Base-by-base conservation (phyloP, 441 rosid genomes). In the Manihot esculenta region DNA sequence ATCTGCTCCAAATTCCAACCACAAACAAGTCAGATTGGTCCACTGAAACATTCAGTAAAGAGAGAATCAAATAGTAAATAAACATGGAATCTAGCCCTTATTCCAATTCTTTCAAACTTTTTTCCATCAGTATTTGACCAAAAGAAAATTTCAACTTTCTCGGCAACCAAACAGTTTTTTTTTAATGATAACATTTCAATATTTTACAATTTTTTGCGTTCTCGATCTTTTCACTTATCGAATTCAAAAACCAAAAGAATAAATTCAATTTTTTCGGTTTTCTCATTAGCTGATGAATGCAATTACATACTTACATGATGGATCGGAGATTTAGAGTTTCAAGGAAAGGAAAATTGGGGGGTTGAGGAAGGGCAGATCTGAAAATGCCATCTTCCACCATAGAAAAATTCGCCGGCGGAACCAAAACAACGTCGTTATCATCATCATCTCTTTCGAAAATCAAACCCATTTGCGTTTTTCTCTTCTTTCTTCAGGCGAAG, bases 301-400 rank as follows among this genome's bases (percentile, higher is more conserved):
- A 26, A 66, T 5, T 9, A 50, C n/a, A 8, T 47, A 61, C 81
- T 77, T 69, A 94, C 98, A 94, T 81, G 78, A 92, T 84, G 44
- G 99, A 86, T 70, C 92, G 89, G 65, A 94, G 95, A 64, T 84
- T 83, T 23, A 94, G 84, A 81, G 90, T 78, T 74, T 75, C 20
- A 5, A 94, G 80, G 77, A 87, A 94, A 33, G 71, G 23, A 71
- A 94, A 90, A 85, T 90, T 89, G 73, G 64, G 59, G 1, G 85
- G 80, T 2, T 71, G 83, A 78, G 97, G 98, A 49, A 88, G 79
- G 48, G 87, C 81, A 24, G 97, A 91, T 78, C 98, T 77, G 76
- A 70, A 94, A 73, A 94, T 82, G 73, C 93, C 96, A 8, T 86
- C 92, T 56, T 91, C 97, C 10, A 91, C 97, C 89, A 78, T 81